A percentile compares a stretch with the other conserved stretches of the same genome.
Conservation (phyloP, 208 protist genomes). For the Trypanosoma cruzi region DNA sequence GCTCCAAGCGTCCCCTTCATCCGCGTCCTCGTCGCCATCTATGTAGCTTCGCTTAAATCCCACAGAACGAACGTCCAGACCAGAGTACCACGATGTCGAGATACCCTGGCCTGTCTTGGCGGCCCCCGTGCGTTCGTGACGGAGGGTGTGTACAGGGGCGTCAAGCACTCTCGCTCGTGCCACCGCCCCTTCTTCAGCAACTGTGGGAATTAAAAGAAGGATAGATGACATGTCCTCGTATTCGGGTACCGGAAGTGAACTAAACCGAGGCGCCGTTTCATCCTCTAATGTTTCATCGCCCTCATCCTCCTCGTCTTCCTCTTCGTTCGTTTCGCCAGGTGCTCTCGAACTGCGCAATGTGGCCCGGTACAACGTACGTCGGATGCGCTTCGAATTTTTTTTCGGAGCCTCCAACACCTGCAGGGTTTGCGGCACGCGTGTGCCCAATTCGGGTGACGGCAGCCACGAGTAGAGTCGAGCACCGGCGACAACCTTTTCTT, state of each 20-base stretch:
- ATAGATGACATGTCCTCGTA: conserved; percentile 43
- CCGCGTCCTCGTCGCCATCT: conserved; percentile 24
- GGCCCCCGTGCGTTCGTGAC: conserved; percentile 16
- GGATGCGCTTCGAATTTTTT: conserved; percentile 22
- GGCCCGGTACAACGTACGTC: conserved; percentile 17
- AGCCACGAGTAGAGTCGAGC: conserved; percentile 23
- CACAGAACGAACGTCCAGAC: conserved; percentile 18
- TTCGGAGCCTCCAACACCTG: conserved; percentile 26
- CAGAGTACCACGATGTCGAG: conserved; percentile 33
- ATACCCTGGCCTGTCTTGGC: conserved; percentile 29
- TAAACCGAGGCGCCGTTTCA: conserved; percentile 19
- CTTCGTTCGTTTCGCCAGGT: not conserved
- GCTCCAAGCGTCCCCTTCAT: not conserved
- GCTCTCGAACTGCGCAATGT: not conserved
- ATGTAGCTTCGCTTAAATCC: conserved; percentile 34
- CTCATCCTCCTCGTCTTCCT: conserved; percentile 11
- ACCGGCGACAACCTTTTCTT: not conserved
- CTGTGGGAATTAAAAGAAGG: conserved; percentile 27
- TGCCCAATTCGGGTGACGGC: conserved; percentile 12
- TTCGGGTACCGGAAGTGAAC: conserved; percentile 34
- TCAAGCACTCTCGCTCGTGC: conserved; percentile 6
- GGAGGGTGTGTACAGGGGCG: conserved; percentile 20
- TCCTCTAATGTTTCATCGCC: conserved; percentile 10
- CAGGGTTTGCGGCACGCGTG: conserved; percentile 5
- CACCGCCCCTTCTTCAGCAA: not conserved